Evolutionary conservation across 2,329 filamentous ascomycete genomes (phyloP), one percentile per base, ranked within the genome.

Genomic region (Plenodomus lindquistii): DNA sequence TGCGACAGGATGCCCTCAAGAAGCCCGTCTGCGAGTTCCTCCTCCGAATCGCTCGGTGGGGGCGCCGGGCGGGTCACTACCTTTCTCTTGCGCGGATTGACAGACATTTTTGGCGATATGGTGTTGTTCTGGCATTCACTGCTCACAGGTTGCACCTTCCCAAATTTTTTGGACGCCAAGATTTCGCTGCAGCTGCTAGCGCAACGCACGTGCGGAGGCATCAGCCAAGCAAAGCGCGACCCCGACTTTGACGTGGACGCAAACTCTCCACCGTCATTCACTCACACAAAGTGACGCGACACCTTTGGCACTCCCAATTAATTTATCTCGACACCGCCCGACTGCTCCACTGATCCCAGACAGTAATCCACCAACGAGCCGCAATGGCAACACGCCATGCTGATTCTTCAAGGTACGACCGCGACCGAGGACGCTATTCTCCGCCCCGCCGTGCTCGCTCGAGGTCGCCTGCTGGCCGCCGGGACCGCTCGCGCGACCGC

Each of bases 401-500:
- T 81, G 86, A 88, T 75, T 84, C 85, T 69, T 86, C 85, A 77
- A 87, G 84, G 77, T 83, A 67, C 58, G 66, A 70, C 49, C 65
- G 67, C 49, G 58, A 65, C 48, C 57, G 55, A 38, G 58, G 79
- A 55, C 60, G 60, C 73, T 81, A 67, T 50, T 55, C 59, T 37
- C 57, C 63, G 45, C 61, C 61, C 56, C 63, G 63, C 35, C 35
- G 35, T 20, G 35, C 27, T 31, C 27, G 27, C 27, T 31, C 35
- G 35, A 37, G 35, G 35, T 37, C 35, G 35, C 35, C 35, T 37
- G 35, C 35, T 13, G n/a, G 35, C 4, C 46, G 49, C 36, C 50
- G 50, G 31, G 57, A 50, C 42, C 42, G 49, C 42, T 53, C 46
- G 37, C 52, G 50, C 38, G 50, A 56, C 42, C 57, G 67, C 41